These are phyloP conservation scores for Fusarium sp. DNA, from an alignment of 2,329 filamentous ascomycete species.

Conservation along the genomic window DNA sequence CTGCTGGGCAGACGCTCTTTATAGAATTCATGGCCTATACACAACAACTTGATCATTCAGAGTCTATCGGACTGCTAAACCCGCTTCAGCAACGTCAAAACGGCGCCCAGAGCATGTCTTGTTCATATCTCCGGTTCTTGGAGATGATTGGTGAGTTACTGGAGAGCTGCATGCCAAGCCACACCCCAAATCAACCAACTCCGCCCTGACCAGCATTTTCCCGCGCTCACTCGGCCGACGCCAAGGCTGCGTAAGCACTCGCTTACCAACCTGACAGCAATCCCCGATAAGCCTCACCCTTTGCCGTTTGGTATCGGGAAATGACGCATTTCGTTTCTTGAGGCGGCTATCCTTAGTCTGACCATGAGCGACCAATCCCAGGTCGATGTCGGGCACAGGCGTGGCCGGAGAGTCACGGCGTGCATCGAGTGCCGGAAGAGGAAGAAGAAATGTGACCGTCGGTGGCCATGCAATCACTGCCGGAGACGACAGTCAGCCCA, in stretches of 20 bases:
- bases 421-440: neutral
- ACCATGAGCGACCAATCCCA: neutral
- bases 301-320: neutral
- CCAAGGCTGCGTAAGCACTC: neutral
- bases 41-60: neutral
- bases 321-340: neutral
- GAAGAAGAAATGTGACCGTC: constrained; percentile 3
- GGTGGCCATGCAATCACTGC: neutral
- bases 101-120: neutral
- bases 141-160: neutral
- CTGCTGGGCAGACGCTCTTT: neutral
- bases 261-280: neutral
- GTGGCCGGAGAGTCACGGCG: neutral
- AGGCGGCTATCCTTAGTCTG: neutral
- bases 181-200: neutral
- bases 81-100: neutral
- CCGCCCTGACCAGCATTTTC: neutral
- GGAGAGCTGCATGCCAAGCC: neutral
- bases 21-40: neutral
- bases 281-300: neutral
- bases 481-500: neutral
- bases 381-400: neutral
- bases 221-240: neutral
- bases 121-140: neutral
- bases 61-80: neutral